phyloP scores from a whole-genome alignment of 192 early-diverging fungal species.

The Rhizophagus clarus region DNA sequence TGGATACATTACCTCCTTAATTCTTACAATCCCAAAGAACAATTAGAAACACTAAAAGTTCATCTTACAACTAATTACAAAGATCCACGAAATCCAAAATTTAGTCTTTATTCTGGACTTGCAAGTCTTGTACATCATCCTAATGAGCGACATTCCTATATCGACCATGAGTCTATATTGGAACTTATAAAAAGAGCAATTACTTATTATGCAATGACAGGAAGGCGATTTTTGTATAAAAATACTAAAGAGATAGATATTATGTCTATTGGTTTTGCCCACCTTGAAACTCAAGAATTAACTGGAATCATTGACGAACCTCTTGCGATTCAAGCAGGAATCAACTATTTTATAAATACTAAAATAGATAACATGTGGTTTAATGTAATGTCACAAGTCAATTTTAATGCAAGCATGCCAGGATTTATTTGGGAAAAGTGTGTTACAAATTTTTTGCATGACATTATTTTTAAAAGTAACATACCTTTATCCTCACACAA shows the following conservation, averaged over 20 bases:
- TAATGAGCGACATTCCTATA: too few species aligned
- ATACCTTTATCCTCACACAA: neutral
- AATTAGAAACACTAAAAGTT: too few species aligned
- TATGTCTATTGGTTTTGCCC: neutral
- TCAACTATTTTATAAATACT: neutral
- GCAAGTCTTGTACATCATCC: too few species aligned
- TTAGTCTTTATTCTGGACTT: too few species aligned
- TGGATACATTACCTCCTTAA: too few species aligned
- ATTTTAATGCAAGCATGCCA: neutral
- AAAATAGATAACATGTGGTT: neutral
- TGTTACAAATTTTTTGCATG: neutral
- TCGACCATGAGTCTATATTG: neutral
- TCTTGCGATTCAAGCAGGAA: neutral
- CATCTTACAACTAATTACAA: too few species aligned
- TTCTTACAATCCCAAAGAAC: too few species aligned
- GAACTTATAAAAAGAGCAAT: neutral
- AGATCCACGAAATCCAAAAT: too few species aligned
- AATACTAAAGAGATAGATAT: neutral
- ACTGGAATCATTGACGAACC: neutral
- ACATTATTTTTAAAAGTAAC: neutral
- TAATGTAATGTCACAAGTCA: neutral
- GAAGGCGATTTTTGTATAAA: neutral
- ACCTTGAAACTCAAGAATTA: neutral
- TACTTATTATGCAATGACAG: neutral
- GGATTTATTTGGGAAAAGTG: conserved; percentile 14